Evolutionary conservation across 805 yeast species (phyloP), one percentile per base, ranked within the genome.

Genomic region (Saturnispora sekii): DNA sequence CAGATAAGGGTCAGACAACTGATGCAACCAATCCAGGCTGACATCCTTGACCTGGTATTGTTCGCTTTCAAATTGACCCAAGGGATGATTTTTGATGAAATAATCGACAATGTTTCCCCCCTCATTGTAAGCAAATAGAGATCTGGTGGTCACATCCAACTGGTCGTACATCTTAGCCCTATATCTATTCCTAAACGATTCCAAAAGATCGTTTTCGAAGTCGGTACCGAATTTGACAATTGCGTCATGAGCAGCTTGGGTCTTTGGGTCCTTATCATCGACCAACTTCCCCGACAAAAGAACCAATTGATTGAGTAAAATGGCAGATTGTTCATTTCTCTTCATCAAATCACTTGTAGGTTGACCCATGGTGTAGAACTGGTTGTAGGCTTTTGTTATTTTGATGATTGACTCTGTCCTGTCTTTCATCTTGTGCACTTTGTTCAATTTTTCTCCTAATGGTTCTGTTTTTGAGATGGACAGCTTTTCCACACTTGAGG

Each of bases 61-160:
- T n/a, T 49, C 43, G 15, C 48, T 69, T 53, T 47, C 75, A 73
- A 50, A 72, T 65, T 55, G 51, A 14, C 70, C 67, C 60, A 89
- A 83, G 40, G 79, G 83, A 57, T 84, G 86, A 57, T 84, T 87
- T 28, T 77, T 79, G 35, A 89, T 84, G 63, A 85, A 90, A 40
- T 81, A 78, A 57, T 81, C 86, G 8, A 86, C 82, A 8, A 89
- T 90, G 47, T 82, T 79, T 10, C 76, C 71, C 10, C 96, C 96
- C 15, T 87, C 90, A 57, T 90, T 89, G 66, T 80, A 90, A 49
- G 79, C 84, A 43, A 79, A 74, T 41, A 89, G 68, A 14, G 88
- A 75, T 41, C 76, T 77, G 0, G 96, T 86, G 21, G 80, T 74
- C 46, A 81, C 87, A 54, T 76, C 79, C 82, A 93, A 79, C 44